Percentiles rank a stretch among this genome's conserved stretches.
Evolutionary conservation across 1,139 yeast genomes (phyloP).

Genomic region (Kurtzmaniella natalensis): DNA sequence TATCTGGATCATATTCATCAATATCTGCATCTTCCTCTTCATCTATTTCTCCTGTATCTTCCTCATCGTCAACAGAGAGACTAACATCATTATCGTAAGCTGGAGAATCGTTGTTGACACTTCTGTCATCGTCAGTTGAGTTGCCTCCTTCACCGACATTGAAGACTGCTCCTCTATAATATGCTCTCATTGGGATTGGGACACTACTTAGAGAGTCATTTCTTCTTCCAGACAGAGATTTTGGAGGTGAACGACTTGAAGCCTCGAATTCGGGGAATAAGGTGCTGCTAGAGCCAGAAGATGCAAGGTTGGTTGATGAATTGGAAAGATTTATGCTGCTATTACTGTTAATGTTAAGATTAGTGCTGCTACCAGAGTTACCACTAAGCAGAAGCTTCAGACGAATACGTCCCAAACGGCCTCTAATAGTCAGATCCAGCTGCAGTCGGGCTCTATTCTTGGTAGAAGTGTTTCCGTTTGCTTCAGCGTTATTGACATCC

Average conservation of each 20-base stretch:
- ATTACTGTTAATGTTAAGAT: background rate
- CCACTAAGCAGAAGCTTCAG: conserved; percentile 9
- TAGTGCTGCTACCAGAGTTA: background rate
- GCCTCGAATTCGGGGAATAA: no score
- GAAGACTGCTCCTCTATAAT: background rate
- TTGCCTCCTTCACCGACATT: conserved; percentile 18
- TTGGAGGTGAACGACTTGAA: no score
- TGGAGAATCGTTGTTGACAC: background rate
- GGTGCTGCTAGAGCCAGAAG: no score
- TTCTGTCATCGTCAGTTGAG: conserved; percentile 8
- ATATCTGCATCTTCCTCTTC: conserved; percentile 11
- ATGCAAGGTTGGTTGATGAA: background rate
- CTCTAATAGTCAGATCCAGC: conserved; percentile 5
- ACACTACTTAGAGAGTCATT: background rate
- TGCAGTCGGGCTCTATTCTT: conserved; percentile 4
- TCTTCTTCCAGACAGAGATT: background rate
- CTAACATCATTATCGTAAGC: background rate
- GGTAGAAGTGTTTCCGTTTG: background rate
- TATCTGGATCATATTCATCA: conserved; percentile 6
- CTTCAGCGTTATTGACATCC: background rate
- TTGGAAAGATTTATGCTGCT: background rate
- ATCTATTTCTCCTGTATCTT: no score
- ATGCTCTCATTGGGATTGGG: background rate
- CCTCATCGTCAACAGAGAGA: conserved; percentile 5
- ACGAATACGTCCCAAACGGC: conserved; percentile 3